Base-by-base conservation (phyloP, 306 rosid genomes). In the Cicer pinnatifidum region DNA sequence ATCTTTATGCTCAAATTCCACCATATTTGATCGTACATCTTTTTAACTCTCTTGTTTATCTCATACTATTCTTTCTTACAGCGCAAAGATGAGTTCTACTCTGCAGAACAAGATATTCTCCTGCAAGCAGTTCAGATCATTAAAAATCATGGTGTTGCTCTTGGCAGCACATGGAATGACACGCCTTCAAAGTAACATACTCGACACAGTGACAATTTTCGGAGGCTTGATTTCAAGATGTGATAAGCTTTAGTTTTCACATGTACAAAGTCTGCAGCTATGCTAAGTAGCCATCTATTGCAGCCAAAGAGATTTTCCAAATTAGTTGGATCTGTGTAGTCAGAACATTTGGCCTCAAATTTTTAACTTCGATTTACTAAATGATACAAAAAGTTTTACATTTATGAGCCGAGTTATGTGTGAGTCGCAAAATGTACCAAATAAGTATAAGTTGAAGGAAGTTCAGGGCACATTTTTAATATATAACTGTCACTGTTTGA, bases 81-180 rank as follows among this genome's bases (percentile, higher is more conserved):
- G 98, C 85, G 86, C 82, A 89, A 76, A 84, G 85, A 87, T 7
- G 96, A 93, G 77, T 35, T 83, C 4, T 81, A 74, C 84, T 71
- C 91, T 1, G 88, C 92, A n/a, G 85, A 93, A 75, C 92, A 91
- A 82, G 97, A 93, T 7, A 84, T 89, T 76, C 92, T 93, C 45
- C 83, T 93, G 62, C 86, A 37, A 73, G 80, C 96, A 23, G 88
- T 81, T 80, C 85, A 84, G 75, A 87, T 88, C 66, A 88, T 91
- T 16, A 86, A 87, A 81, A 82, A 69, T 66, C 88, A 86, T 16
- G 98, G 92, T 45, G 87, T 86, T 58, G 80, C 63, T 43, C 78
- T 93, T 23, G 97, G 91, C 68, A 83, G 79, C 82, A 52, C 67
- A 40, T 75, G 9, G 61, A 81, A 82, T 69, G 84, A 72, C 50